phyloP scores from a whole-genome alignment of 495 filamentous ascomycete species.

The Lasiosphaeriaceae sp. region DNA sequence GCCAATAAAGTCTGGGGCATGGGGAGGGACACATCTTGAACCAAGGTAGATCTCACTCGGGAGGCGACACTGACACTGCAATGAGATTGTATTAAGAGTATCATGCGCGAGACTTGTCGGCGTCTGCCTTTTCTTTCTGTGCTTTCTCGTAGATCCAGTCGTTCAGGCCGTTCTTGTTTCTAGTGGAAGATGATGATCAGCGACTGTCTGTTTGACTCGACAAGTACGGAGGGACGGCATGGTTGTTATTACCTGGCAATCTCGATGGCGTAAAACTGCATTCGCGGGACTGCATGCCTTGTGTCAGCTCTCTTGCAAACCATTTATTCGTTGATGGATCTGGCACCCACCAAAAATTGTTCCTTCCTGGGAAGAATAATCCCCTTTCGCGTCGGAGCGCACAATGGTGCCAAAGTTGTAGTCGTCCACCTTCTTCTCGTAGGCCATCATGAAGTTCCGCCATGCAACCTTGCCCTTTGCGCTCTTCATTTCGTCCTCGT shows the following conservation, averaged over 20 bases:
- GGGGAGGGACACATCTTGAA: too few relatives aligned
- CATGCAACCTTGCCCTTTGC: constrained; percentile 93
- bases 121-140: constrained; percentile 27
- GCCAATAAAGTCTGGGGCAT: too few relatives aligned
- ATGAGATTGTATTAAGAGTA: background rate
- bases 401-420: constrained; percentile 98
- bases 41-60: background rate
- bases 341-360: constrained; percentile 76
- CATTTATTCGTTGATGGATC: background rate
- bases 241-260: constrained; percentile 66
- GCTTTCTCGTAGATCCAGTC: constrained; percentile 91
- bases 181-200: constrained; percentile 63
- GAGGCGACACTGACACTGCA: background rate
- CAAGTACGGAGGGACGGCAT: background rate
- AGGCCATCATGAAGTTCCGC: constrained; percentile 90
- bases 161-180: constrained; percentile 85
- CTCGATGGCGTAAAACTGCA: constrained; percentile 99
- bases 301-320: constrained; percentile 11
- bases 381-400: constrained; percentile 79
- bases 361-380: constrained; percentile 73
- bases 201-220: background rate
- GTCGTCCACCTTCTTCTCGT: constrained; percentile 88
- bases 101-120: constrained; percentile 16
- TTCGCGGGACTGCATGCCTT: constrained; percentile 60
- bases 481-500: constrained; percentile 97